These are phyloP conservation scores for Elsinoe perseae DNA, from an alignment of 2,329 filamentous ascomycete genomes.

Conservation along the genomic window DNA sequence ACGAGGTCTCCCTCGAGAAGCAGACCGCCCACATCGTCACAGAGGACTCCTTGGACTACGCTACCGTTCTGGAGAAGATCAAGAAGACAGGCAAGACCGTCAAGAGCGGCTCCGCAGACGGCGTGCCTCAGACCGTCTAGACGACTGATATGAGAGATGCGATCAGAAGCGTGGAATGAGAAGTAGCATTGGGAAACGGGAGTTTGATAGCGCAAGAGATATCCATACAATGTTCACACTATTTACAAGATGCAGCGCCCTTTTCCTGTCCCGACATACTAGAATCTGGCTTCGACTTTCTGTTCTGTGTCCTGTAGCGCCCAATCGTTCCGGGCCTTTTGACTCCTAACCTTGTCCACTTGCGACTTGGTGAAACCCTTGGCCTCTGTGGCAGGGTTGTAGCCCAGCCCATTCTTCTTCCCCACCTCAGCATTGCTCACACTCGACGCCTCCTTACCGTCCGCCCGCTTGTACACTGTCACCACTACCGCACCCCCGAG, in stretches of 20 bases:
- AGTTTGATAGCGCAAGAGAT: constrained; percentile 11
- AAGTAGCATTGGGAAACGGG: not conserved
- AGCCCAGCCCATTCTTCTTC: constrained; percentile 63
- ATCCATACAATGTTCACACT: constrained; percentile 12
- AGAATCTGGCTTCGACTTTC: constrained; percentile 67
- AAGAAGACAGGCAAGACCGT: constrained; percentile 94
- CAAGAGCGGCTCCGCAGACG: constrained; percentile 66
- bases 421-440: constrained; percentile 59
- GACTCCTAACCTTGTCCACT: constrained; percentile 60
- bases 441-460: constrained; percentile 57
- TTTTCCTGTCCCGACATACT: constrained; percentile 20
- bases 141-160: not conserved
- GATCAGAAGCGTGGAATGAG: not conserved
- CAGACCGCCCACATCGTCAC: constrained; percentile 75
- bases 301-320: constrained; percentile 67
- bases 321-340: constrained; percentile 59
- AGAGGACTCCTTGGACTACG: constrained; percentile 61
- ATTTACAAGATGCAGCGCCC: not conserved
- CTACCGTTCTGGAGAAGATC: constrained; percentile 77
- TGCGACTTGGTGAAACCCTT: constrained; percentile 79
- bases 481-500: constrained; percentile 86
- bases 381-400: constrained; percentile 85
- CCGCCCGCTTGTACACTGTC: constrained; percentile 78
- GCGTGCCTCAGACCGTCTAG: constrained; percentile 37
- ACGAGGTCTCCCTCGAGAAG: constrained; percentile 77